Evolutionary conservation across 768 basidiomycete species (phyloP), one percentile per base, ranked within the genome.

Genomic region (Russula virescens): DNA sequence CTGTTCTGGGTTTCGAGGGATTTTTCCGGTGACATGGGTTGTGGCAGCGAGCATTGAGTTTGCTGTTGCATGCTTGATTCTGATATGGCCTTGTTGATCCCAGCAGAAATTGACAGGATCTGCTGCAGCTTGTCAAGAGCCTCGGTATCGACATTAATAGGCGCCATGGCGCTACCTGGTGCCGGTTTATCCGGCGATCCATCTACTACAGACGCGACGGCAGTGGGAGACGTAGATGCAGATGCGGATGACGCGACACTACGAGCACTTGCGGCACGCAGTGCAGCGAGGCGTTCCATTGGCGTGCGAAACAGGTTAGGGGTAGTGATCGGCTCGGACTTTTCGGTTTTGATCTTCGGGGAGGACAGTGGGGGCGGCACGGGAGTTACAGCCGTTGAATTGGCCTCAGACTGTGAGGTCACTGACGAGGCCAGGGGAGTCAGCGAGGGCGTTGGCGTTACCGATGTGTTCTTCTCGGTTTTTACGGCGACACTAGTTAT

Each of bases 81-180:
- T 18, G 58, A n/a, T 25, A 35, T 38, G 1, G 57, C 51, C 31
- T 31, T 58, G 1, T 31, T 58, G 1, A 63, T 43, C 16, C 62
- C 62, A 0, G 62, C 57, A 2, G 62, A 58, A 28, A 48, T 21
- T 6, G 62, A 31, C 34, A 63, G 21, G 21, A 63, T 16, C 25
- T 58, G 55, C 46, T 63, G 62, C 35, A 63, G 40, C 43, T 58
- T 62, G 0, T 62, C 61, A 35, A 62, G 57, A 21, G 55, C 38
- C 3, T 63, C 62, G 18, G 58, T n/a, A 13, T 63, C 62, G 18
- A 63, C 25, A 13, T 63, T 45, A 26, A 63, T 58, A 26, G 62
- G 62, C 2, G 57, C 45, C 14, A 21, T 16, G 13, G 50, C 46
- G 45, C 31, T 63, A 16, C 62, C 62, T 18, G 26, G 34, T 5